phyloP scores from a whole-genome alignment of 1,139 yeast species.

The Nakaseomyces nivariensis region DNA sequence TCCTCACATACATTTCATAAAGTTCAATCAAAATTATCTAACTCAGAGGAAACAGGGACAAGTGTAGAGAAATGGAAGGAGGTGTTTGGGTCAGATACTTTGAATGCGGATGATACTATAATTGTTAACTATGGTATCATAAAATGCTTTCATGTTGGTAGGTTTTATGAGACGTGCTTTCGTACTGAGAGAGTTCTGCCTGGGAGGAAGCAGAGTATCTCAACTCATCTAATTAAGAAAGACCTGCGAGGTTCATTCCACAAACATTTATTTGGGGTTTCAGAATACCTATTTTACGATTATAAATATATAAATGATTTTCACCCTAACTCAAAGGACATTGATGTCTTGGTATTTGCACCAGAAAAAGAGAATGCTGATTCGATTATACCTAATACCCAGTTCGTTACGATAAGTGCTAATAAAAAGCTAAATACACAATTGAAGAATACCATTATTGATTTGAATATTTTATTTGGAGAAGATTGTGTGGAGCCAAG shows the following conservation, averaged over 20 bases:
- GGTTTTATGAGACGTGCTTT: slow-evolving; percentile 2
- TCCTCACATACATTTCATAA: neutral
- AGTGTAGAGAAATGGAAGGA: neutral
- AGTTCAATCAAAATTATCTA: neutral
- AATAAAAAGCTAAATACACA: neutral
- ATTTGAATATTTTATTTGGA: slow-evolving; percentile 63
- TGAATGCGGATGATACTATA: slow-evolving; percentile 5
- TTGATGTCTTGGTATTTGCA: neutral
- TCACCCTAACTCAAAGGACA: neutral
- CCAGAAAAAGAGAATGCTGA: neutral
- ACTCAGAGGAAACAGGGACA: neutral
- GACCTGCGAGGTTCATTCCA: slow-evolving; percentile 17
- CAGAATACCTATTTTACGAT: slow-evolving; percentile 20
- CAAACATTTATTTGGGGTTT: slow-evolving; percentile 15
- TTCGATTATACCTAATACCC: neutral
- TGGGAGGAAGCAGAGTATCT: neutral
- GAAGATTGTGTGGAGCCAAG: slow-evolving; percentile 69
- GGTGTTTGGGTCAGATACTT: neutral
- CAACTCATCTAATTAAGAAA: slow-evolving; percentile 9
- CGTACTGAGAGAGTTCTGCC: neutral
- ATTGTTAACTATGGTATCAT: slow-evolving; percentile 14
- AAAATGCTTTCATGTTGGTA: slow-evolving; percentile 17
- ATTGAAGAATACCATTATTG: slow-evolving; percentile 16
- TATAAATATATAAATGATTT: neutral
- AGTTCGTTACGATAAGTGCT: neutral